These are phyloP conservation scores for Patellaria atrata DNA, from an alignment of 495 filamentous ascomycete species.

Conservation along the genomic window DNA sequence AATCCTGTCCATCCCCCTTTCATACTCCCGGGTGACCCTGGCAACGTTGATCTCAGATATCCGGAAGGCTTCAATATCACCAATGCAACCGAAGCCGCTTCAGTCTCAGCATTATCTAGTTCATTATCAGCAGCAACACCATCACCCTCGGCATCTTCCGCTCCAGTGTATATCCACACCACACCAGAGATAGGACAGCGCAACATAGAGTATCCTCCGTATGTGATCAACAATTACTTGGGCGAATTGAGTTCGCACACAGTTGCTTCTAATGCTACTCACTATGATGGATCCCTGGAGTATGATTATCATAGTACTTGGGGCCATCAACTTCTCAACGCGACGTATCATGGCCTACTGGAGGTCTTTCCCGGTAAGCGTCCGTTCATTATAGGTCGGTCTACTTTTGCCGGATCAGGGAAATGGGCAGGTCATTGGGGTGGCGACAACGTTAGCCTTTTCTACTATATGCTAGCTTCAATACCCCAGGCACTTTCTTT, in stretches of 20 bases:
- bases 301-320: constrained; percentile 74
- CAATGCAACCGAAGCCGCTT: constrained; percentile 53
- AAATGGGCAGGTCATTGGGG: constrained; percentile 80
- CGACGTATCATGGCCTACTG: constrained; percentile 62
- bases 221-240: constrained; percentile 67
- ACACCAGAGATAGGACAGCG: constrained; percentile 54
- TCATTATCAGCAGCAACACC: constrained; percentile 35
- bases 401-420: constrained; percentile 69
- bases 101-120: constrained; percentile 38
- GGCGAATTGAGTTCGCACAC: constrained; percentile 62
- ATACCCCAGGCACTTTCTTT: constrained; percentile 73
- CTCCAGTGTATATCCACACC: constrained; percentile 40
- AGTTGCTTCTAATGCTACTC: constrained; percentile 64
- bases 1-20: constrained; percentile 62
- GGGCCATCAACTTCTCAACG: constrained; percentile 59
- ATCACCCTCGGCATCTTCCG: constrained; percentile 28
- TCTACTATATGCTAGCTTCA: constrained; percentile 51
- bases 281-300: constrained; percentile 52
- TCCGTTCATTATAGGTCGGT: constrained; percentile 76
- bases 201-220: constrained; percentile 68
- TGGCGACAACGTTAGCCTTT: constrained; percentile 49
- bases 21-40: constrained; percentile 45
- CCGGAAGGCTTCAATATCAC: constrained; percentile 59
- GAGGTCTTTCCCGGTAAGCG: constrained; percentile 48
- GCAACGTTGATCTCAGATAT: constrained; percentile 45